A percentile compares a stretch with the other conserved stretches of the same genome.
These are phyloP conservation scores for Laburnicola sp. DNA, from an alignment of 2,329 filamentous ascomycete species.

Conservation along the genomic window DNA sequence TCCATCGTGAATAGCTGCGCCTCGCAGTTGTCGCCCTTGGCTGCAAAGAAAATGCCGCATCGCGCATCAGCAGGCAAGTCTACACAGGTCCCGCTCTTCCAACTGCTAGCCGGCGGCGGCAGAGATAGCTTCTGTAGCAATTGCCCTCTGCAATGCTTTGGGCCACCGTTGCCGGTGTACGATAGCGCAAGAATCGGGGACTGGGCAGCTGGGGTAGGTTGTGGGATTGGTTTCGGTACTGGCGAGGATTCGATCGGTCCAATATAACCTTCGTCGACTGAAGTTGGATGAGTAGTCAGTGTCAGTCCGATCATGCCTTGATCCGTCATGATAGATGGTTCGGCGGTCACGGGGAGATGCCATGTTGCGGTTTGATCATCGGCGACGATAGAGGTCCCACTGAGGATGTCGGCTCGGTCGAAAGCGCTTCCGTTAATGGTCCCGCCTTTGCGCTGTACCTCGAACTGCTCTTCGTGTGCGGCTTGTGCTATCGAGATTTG, in stretches of 20 bases:
- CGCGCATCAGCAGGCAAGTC: slow-evolving; percentile 36
- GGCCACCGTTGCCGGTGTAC: slow-evolving; percentile 38
- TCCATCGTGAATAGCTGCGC: slow-evolving; percentile 38
- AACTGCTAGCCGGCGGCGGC: slow-evolving; percentile 26
- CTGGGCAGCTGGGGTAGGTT: slow-evolving; percentile 15
- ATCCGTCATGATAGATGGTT: slow-evolving; percentile 21
- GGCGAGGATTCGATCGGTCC: slow-evolving; percentile 15
- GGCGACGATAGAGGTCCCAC: slow-evolving; percentile 22
- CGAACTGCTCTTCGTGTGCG: slow-evolving; percentile 23
- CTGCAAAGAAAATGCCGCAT: slow-evolving; percentile 40
- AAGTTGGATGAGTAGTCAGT: slow-evolving; percentile 19
- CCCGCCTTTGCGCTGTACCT: slow-evolving; percentile 25
- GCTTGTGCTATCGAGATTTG: slow-evolving; percentile 34
- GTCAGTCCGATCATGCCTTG: slow-evolving; percentile 32
- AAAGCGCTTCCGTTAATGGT: slow-evolving; percentile 34
- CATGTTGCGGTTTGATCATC: slow-evolving; percentile 17
- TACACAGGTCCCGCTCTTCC: slow-evolving; percentile 39
- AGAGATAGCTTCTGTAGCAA: slow-evolving; percentile 32
- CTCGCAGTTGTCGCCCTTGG: slow-evolving; percentile 42
- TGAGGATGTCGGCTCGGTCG: slow-evolving; percentile 33
- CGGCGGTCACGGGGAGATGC: slow-evolving; percentile 9
- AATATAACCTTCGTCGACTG: slow-evolving; percentile 30
- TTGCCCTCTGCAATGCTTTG: slow-evolving; percentile 42
- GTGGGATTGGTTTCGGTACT: slow-evolving; percentile 17
- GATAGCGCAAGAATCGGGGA: slow-evolving; percentile 38